These are phyloP conservation scores for Diophrys appendiculata DNA, from an alignment of 73 alveolate genomes.

Conservation along the genomic window DNA sequence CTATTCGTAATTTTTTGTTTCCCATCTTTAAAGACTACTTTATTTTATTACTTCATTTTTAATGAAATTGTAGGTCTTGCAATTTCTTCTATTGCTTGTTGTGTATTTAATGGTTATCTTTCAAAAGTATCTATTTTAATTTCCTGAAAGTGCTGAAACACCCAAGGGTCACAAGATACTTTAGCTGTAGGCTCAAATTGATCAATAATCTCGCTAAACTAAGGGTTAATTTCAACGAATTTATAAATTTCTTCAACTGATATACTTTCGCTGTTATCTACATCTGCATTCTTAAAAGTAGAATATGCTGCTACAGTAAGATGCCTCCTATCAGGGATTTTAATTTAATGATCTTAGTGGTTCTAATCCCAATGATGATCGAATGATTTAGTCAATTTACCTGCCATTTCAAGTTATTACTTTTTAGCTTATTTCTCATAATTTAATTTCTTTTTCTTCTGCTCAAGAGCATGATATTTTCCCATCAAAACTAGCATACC, in stretches of 20 bases:
- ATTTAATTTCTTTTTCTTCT: no score
- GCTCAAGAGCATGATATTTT: not conserved
- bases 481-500: constrained; percentile 15
- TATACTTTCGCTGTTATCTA: constrained; percentile 45
- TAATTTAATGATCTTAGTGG: no score
- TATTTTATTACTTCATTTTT: constrained; percentile 13
- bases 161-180: constrained; percentile 29
- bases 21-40: not conserved
- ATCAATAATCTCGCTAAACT: constrained; percentile 25
- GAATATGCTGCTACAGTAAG: constrained; percentile 24
- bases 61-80: constrained; percentile 30
- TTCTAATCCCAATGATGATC: no score
- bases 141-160: constrained; percentile 36
- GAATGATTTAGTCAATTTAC: no score
- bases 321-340: constrained; percentile 3
- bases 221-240: not conserved
- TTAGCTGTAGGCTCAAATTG: constrained; percentile 36
- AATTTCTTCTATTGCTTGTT: constrained; percentile 11
- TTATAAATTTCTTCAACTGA: constrained; percentile 23
- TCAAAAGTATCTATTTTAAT: constrained; percentile 15
- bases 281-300: constrained; percentile 39
- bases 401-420: no score
- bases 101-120: constrained; percentile 23
- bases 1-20: no score
- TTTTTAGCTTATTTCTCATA: not conserved